Base-by-base conservation (phyloP, 169 alveolate genomes). In the Cryptosporidium canis region DNA sequence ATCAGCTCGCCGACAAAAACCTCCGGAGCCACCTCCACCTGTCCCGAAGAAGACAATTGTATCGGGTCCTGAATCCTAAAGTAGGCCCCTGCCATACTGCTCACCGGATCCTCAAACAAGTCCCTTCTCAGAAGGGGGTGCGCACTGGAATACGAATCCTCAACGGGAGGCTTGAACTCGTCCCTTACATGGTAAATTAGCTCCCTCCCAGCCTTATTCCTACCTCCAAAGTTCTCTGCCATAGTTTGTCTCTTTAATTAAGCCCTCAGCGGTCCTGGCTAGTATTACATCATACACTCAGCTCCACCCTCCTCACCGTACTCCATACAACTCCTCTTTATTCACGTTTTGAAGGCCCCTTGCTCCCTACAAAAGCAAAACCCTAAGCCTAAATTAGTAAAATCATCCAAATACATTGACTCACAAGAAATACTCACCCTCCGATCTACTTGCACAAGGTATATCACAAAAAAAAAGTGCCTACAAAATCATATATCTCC, bases 1-100 rank as follows among this genome's bases (percentile, higher is more conserved):
- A 83, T 71, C 31, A 93, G 84, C 55, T 87, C 83, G 9, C 96
- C 96, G n/a, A 91, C 91, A 33, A 92, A 43, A 29, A 64, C 83
- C 12, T 41, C 58, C 51, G 63, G 92, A 31, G 27, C 45, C 16
- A 33, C 18, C 33, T 67, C 56, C 29, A 14, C 1, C 44, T 41
- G 61, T 8, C 83, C 63, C 3, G 63, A 24, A 2, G 55, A 39
- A 41, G 55, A 41, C 9, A 77, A 29, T 14, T 77, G 87, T 35
- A 41, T 12, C 5, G 87, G 87, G 58, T 77, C 87, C 21, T 77
- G 87, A 16, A 77, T 77, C 18, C n/a, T 77, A 44, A 77, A 77
- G 3, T 39, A 77, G 18, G 35, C 21, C 21, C 16, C 37, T 21
- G 87, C 35, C 1, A 18, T 31, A 6, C 4, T 48, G 44, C 27